These are phyloP conservation scores for Myriosclerotinia duriaeana DNA, from an alignment of 2,329 filamentous ascomycete species.

Conservation along the genomic window DNA sequence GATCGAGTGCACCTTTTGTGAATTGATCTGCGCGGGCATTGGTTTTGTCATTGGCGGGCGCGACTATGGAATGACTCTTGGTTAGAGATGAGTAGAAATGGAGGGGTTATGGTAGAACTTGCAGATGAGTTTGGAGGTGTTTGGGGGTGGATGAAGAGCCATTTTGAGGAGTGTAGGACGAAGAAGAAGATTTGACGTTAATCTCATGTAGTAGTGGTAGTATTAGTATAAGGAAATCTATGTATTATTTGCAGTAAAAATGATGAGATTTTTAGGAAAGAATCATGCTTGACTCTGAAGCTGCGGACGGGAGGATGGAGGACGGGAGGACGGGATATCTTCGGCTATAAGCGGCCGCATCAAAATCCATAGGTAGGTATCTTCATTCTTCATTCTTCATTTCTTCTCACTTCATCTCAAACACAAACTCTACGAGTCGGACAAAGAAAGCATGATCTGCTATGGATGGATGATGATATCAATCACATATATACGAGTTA, in stretches of 20 bases:
- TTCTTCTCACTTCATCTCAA: background rate
- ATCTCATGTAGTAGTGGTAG: constrained; percentile 27
- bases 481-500: no score
- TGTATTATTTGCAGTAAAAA: no score
- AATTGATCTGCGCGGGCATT: constrained; percentile 74
- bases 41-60: constrained; percentile 59
- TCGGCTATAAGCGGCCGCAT: background rate
- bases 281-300: background rate
- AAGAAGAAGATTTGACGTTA: constrained; percentile 29
- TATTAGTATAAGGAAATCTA: background rate
- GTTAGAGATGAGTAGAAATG: constrained; percentile 9
- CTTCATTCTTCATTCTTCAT: background rate
- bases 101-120: constrained; percentile 22
- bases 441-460: no score
- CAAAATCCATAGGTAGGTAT: no score
- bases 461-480: no score
- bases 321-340: background rate
- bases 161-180: constrained; percentile 32
- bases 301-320: background rate
- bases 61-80: constrained; percentile 47
- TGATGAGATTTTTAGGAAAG: background rate
- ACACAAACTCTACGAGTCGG: no score
- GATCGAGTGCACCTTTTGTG: constrained; percentile 62
- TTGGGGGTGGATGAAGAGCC: constrained; percentile 36
- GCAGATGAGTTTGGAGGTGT: constrained; percentile 40